Percentiles rank a stretch among this genome's conserved stretches.
These are phyloP conservation scores for Abrus pulchellus DNA, from an alignment of 306 rosid species.

Conservation along the genomic window DNA sequence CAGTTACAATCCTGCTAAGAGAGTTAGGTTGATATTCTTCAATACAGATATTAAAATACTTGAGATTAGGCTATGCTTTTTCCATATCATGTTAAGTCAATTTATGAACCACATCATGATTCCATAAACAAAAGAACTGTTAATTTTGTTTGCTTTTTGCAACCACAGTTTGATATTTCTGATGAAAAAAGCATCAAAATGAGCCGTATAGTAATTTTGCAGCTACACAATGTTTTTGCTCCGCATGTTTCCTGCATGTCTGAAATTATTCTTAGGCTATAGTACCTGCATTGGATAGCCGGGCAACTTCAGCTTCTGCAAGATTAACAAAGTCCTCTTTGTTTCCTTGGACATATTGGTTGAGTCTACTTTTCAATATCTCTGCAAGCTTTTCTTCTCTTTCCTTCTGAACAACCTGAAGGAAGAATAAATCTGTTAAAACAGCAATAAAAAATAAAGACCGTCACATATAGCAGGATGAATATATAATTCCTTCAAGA, in stretches of 20 bases:
- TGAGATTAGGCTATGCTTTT: slow-evolving; percentile 19
- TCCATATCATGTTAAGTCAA: slow-evolving; percentile 34
- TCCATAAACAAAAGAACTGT: slow-evolving; percentile 21
- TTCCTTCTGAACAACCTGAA: slow-evolving; percentile 89
- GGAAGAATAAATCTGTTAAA: slow-evolving; percentile 49
- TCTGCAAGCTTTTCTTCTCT: slow-evolving; percentile 94
- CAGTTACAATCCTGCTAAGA: slow-evolving; percentile 30
- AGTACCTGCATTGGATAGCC: slow-evolving; percentile 95
- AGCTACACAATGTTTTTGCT: slow-evolving; percentile 29
- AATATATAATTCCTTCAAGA: slow-evolving; percentile 10
- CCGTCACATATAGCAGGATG: slow-evolving; percentile 38
- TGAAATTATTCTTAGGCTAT: slow-evolving; percentile 29
- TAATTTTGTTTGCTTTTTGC: slow-evolving; percentile 28
- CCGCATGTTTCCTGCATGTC: slow-evolving; percentile 2
- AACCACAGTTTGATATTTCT: slow-evolving; percentile 6
- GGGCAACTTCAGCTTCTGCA: slow-evolving; percentile 86
- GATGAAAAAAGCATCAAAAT: slow-evolving; percentile 29
- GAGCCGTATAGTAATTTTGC: slow-evolving; percentile 34
- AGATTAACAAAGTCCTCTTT: slow-evolving; percentile 70
- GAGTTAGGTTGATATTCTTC: slow-evolving; percentile 31
- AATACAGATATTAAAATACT: slow-evolving; percentile 40
- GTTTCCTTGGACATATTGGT: slow-evolving; percentile 87
- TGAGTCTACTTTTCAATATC: slow-evolving; percentile 75
- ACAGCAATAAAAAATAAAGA: slow-evolving; percentile 30
- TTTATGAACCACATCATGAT: slow-evolving; percentile 18